A percentile compares a stretch with the other conserved stretches of the same genome.
Conservation (phyloP, 73 alveolate genomes). For the Blepharisma japonicum region DNA sequence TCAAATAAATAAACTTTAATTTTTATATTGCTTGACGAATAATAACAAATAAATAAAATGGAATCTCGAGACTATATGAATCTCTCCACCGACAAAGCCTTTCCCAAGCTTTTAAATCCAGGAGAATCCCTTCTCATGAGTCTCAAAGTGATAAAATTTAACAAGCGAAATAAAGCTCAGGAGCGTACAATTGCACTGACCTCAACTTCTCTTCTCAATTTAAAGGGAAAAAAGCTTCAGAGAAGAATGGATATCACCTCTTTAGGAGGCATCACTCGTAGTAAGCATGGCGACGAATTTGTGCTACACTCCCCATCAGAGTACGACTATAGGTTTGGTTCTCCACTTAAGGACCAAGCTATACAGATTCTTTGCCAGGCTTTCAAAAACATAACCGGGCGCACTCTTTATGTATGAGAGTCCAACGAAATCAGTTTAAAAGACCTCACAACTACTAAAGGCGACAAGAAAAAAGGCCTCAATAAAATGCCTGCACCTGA, state of each 20-base stretch:
- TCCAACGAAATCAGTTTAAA: slow-evolving; percentile 51
- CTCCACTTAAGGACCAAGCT: slow-evolving; percentile 26
- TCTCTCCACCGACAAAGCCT: slow-evolving; percentile 1
- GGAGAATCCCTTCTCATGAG: slow-evolving; percentile 31
- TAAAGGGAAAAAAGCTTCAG: slow-evolving; percentile 6
- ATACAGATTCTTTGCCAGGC: slow-evolving; percentile 18
- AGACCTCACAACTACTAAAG: slow-evolving; percentile 68
- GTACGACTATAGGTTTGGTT: slow-evolving; percentile 70
- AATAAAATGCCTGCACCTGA: slow-evolving; percentile 54
- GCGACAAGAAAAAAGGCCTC: slow-evolving; percentile 59
- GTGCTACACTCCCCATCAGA: slow-evolving; percentile 61
- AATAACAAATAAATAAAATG: background rate
- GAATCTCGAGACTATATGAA: background rate
- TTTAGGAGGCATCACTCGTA: slow-evolving; percentile 36
- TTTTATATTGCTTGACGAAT: too few relatives aligned
- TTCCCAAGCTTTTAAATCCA: background rate
- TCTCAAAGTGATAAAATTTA: slow-evolving; percentile 41
- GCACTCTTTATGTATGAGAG: slow-evolving; percentile 35
- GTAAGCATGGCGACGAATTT: slow-evolving; percentile 54
- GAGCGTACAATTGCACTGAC: slow-evolving; percentile 14
- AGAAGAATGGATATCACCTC: slow-evolving; percentile 7
- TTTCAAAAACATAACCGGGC: background rate
- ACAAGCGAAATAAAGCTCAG: slow-evolving; percentile 31
- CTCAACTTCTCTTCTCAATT: background rate
- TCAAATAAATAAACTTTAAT: too few relatives aligned